These are phyloP conservation scores for Claviceps digitariae DNA, from an alignment of 2,329 filamentous ascomycete species.

Conservation along the genomic window DNA sequence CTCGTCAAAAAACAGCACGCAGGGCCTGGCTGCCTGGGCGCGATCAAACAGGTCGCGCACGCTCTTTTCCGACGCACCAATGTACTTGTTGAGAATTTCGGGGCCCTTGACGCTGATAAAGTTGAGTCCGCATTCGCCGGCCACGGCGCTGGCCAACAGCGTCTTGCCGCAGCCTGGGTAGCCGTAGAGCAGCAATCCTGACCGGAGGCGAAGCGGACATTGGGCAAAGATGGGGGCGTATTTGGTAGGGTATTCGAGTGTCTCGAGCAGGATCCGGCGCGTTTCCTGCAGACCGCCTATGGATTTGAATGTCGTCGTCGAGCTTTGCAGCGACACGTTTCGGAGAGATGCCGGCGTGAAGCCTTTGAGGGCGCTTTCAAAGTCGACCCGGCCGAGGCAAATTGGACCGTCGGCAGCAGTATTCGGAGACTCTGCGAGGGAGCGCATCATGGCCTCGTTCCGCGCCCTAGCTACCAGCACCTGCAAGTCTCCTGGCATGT, in stretches of 20 bases:
- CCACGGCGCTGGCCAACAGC: slow-evolving; percentile 87
- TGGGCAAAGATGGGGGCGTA: slow-evolving; percentile 97
- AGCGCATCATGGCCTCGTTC: slow-evolving; percentile 84
- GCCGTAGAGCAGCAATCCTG: slow-evolving; percentile 83
- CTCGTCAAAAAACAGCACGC: slow-evolving; percentile 95
- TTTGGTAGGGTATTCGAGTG: slow-evolving; percentile 90
- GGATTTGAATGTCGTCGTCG: slow-evolving; percentile 79
- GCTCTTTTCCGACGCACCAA: slow-evolving; percentile 91
- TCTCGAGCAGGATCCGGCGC: slow-evolving; percentile 83
- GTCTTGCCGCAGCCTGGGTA: slow-evolving; percentile 97
- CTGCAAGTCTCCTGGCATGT: slow-evolving; percentile 90
- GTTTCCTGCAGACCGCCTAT: slow-evolving; percentile 84
- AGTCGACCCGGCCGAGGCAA: slow-evolving; percentile 59
- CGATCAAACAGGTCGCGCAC: slow-evolving; percentile 92
- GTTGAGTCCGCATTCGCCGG: slow-evolving; percentile 92
- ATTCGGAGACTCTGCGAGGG: slow-evolving; percentile 39
- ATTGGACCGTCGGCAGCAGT: slow-evolving; percentile 36
- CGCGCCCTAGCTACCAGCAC: slow-evolving; percentile 76
- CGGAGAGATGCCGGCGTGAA: slow-evolving; percentile 92
- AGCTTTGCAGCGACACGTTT: slow-evolving; percentile 87
- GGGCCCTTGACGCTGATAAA: slow-evolving; percentile 98
- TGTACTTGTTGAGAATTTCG: slow-evolving; percentile 98
- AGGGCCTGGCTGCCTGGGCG: slow-evolving; percentile 79
- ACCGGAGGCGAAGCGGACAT: slow-evolving; percentile 86
- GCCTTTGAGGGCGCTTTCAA: slow-evolving; percentile 70